A percentile compares a stretch with the other conserved stretches of the same genome.
These are phyloP conservation scores for Trametes meyenii DNA, from an alignment of 768 basidiomycete species.

Conservation along the genomic window DNA sequence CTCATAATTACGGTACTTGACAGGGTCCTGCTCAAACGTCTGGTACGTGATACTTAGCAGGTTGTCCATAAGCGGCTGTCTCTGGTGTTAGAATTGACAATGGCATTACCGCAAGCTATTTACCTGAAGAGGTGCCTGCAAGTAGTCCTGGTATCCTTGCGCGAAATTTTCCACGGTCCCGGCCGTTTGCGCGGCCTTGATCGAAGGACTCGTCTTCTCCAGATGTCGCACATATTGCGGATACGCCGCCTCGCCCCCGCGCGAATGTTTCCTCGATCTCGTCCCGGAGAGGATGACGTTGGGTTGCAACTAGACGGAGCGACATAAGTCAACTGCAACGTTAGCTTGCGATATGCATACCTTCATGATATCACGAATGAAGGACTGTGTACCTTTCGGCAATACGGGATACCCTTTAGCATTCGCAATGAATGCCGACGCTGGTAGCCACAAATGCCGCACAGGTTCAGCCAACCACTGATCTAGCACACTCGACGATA, in stretches of 20 bases:
- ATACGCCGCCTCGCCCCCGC: conserved; percentile 87
- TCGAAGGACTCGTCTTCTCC: conserved; percentile 72
- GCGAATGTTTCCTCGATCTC: conserved; percentile 61
- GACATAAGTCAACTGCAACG: neutral
- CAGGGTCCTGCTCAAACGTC: conserved; percentile 96
- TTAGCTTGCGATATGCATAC: conserved; percentile 41
- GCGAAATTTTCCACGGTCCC: conserved; percentile 91
- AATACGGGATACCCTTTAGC: conserved; percentile 96
- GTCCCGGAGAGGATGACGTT: conserved; percentile 81
- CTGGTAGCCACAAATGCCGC: conserved; percentile 85
- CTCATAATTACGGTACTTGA: conserved; percentile 96
- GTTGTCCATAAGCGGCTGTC: conserved; percentile 95
- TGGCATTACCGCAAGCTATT: conserved; percentile 12
- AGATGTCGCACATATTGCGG: conserved; percentile 85
- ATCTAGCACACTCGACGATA: conserved; percentile 69
- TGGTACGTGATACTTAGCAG: conserved; percentile 95
- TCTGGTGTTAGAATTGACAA: too few species aligned
- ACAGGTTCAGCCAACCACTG: conserved; percentile 96
- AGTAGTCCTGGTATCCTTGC: conserved; percentile 90
- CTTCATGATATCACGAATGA: conserved; percentile 89
- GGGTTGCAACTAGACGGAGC: conserved; percentile 70
- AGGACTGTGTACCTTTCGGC: conserved; percentile 88
- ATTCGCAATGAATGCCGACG: conserved; percentile 92
- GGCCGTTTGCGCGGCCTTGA: conserved; percentile 61
- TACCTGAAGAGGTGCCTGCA: conserved; percentile 94